Base-by-base conservation (phyloP, 257 asterid genomes). In the Solanum tarijense region DNA sequence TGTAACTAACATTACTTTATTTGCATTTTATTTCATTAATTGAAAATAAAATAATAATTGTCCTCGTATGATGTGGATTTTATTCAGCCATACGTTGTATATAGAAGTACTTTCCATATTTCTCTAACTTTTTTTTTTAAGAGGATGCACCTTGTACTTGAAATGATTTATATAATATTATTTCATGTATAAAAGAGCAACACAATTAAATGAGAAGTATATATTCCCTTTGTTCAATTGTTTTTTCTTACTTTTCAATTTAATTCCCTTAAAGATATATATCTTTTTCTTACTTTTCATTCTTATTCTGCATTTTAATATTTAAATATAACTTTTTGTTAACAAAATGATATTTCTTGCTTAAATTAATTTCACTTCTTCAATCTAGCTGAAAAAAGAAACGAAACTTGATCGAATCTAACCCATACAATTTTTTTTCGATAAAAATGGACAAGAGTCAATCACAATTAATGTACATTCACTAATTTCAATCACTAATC, bases 1-100 rank as follows among this genome's bases (percentile, higher is more conserved):
- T 88, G 91, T 87, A 60, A 74, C 85, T 27, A 69, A 91, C 87
- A 75, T 12, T 83, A 69, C 35, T 69, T 60, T 12, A 71, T 35
- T 83, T 9, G 9, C 38, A 68, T 9, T 36, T 34, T 11, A 31
- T 71, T 48, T 34, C 12, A 31, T 31, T 31, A 71, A 31, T 32
- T 71, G 9, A 31, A 32, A 71, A 71, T 55, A 31, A 5, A 68
- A 58, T 60, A 60, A 62, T 23, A 31, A 16, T 4, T 71, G 41
- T 71, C 78, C 78, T 71, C 23, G 66, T 71, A 71, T 7, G 38
- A 69, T 29, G 75, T 25, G 38, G 23, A 29, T 29, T 69, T 32
- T 27, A 69, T 68, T 68, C 9, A 3, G 39, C 39, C 25, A 71
- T 71, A 31, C n/a, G 5, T 29, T 68, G 74, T 27, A 68, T 27